Evolutionary conservation across 2,329 filamentous ascomycete species (phyloP).

Genomic region (Claviceps sp.): DNA sequence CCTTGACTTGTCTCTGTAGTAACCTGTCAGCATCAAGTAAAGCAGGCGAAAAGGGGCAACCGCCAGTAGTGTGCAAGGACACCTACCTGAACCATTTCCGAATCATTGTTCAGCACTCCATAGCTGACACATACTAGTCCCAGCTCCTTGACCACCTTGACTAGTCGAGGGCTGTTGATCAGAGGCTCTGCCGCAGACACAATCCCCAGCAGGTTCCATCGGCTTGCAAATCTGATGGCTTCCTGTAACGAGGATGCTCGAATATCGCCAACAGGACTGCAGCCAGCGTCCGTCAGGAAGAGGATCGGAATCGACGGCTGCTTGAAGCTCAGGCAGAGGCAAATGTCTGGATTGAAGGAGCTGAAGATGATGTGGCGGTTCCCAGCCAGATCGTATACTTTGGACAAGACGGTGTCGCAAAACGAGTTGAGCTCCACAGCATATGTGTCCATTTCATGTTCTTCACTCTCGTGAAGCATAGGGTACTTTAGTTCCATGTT

Average conservation of each 20-base stretch:
- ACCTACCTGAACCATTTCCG: slow-evolving; percentile 65
- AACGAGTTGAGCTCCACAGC: slow-evolving; percentile 94
- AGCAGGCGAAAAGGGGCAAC: neutral
- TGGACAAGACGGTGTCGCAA: slow-evolving; percentile 80
- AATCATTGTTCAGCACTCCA: slow-evolving; percentile 79
- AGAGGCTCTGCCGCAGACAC: slow-evolving; percentile 82
- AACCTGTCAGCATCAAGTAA: slow-evolving; percentile 4
- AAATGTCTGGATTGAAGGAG: slow-evolving; percentile 95
- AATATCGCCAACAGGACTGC: slow-evolving; percentile 71
- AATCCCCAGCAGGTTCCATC: slow-evolving; percentile 90
- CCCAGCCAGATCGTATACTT: slow-evolving; percentile 75
- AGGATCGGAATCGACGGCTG: slow-evolving; percentile 92
- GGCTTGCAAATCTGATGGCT: slow-evolving; percentile 82
- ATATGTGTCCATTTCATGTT: slow-evolving; percentile 93
- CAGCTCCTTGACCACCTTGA: slow-evolving; percentile 86
- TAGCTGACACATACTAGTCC: slow-evolving; percentile 93
- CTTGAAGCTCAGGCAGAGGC: slow-evolving; percentile 86
- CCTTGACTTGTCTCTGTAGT: slow-evolving; percentile 67
- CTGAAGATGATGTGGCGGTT: slow-evolving; percentile 92
- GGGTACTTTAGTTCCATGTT: slow-evolving; percentile 99
- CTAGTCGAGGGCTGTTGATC: slow-evolving; percentile 75
- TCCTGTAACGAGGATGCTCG: slow-evolving; percentile 86
- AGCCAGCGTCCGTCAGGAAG: slow-evolving; percentile 84
- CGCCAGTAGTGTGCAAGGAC: neutral
- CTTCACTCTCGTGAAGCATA: slow-evolving; percentile 90